Conservation (phyloP, 73 alveolate species). For the Paramecium bursaria region DNA sequence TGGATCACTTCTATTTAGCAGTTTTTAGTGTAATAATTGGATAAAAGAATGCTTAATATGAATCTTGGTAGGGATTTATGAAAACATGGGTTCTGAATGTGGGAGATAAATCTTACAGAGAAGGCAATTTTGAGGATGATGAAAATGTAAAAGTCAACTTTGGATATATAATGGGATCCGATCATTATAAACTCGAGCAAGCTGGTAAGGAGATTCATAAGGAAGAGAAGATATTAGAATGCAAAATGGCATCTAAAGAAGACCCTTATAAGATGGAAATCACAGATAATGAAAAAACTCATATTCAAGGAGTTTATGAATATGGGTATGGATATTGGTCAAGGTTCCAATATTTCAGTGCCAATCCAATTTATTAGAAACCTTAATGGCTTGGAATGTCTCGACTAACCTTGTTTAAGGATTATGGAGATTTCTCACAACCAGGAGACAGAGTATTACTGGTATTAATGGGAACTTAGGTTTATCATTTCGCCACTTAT, state of each 20-base stretch:
- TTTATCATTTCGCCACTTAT: constrained; percentile 3
- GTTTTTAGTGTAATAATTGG: constrained; percentile 18
- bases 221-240: constrained; percentile 8
- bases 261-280: constrained; percentile 3
- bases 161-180: constrained; percentile 38
- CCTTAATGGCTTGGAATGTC: constrained; percentile 29
- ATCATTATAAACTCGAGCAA: not conserved
- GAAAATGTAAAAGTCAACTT: constrained; percentile 45
- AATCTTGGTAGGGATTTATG: not conserved
- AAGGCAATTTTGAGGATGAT: constrained; percentile 58
- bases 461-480: not conserved
- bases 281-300: too few species aligned
- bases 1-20: not conserved
- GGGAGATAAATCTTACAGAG: constrained; percentile 44
- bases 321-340: constrained; percentile 55
- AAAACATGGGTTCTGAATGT: constrained; percentile 56
- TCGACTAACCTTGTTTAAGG: constrained; percentile 5
- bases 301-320: not conserved
- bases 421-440: constrained; percentile 9
- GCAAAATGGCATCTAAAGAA: not conserved
- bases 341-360: constrained; percentile 6
- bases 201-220: constrained; percentile 48
- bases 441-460: constrained; percentile 10
- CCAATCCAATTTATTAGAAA: not conserved
- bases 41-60: not conserved